Base-by-base conservation (phyloP, 805 yeast genomes). In the Ogataea angusta region DNA sequence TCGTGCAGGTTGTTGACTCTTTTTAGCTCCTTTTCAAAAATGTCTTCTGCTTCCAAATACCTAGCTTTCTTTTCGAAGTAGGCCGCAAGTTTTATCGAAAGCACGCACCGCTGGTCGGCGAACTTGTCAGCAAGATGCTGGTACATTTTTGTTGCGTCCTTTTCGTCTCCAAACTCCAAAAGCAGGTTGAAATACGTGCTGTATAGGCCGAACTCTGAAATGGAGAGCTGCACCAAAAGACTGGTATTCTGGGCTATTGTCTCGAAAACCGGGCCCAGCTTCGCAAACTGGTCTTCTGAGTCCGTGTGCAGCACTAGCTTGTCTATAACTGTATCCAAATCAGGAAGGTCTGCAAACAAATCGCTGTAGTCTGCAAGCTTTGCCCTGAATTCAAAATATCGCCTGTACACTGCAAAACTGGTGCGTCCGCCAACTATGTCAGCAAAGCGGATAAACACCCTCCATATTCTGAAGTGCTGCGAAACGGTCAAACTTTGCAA, bases 391-490 rank as follows among this genome's bases (percentile, higher is more conserved):
- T 41, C 33, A 49, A 55, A 46, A 43, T 63, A 72, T 27, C 74
- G 48, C 21, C 43, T 46, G 55, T 63, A 66, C 4, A 70, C 54
- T 9, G 33, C 17, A 18, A 64, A 64, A 1, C 59, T 66, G 1
- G 72, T 64, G 4, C 27, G 37, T 1, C 77, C 82, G 3, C 72
- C 73, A 16, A 69, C 62, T 1, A 46, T 36, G 32, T 62, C 62
- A 1, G 78, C 77, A 59, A 70, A 76, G 15, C 63, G 49, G 31
- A 82, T 62, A 42, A 77, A 84, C 45, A 72, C 53, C 1, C 69
- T 62, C 75, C 93, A 75, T 23, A 83, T 70, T 21, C 65, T 47
- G 4, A 70, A 70, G 57, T 81, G 88, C 42, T 76, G 80, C 0
- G 74, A 56, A 5, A 70, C 38, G 0, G 84, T 77, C 10, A 83